Percentiles rank a stretch among this genome's conserved stretches.
Conservation (phyloP, 2,329 filamentous ascomycete genomes). For the Ampelomyces quisqualis region DNA sequence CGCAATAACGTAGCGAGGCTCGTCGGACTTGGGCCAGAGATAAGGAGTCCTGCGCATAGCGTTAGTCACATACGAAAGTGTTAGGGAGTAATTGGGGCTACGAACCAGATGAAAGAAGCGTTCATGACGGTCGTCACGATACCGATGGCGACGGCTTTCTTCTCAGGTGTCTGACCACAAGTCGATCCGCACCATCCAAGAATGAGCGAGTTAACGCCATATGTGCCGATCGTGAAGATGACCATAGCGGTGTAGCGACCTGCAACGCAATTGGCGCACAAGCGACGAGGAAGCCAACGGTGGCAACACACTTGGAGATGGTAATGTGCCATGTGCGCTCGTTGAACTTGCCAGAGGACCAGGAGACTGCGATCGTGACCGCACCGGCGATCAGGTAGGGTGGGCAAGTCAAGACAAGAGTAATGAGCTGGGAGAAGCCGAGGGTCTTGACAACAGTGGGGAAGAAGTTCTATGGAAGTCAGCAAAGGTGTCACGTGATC, state of each 20-base stretch:
- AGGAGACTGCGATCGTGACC: conserved; percentile 38
- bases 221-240: conserved; percentile 41
- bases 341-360: conserved; percentile 43
- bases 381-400: conserved; percentile 29
- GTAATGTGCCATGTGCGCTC: conserved; percentile 46
- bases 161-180: conserved; percentile 50
- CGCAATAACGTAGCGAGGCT: conserved; percentile 34
- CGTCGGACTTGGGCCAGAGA: conserved; percentile 38
- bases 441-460: conserved; percentile 53
- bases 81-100: neutral
- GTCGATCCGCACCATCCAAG: conserved; percentile 50
- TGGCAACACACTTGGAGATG: conserved; percentile 42
- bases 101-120: conserved; percentile 45
- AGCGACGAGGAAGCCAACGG: conserved; percentile 43
- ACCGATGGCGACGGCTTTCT: conserved; percentile 49
- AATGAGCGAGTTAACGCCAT: conserved; percentile 46
- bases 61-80: conserved; percentile 2
- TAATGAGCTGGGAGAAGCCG: conserved; percentile 52
- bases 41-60: conserved; percentile 32
- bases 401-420: conserved; percentile 51
- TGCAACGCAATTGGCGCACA: conserved; percentile 40
- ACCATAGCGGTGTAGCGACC: conserved; percentile 36
- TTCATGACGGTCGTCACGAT: conserved; percentile 51
- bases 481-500: too few relatives aligned
- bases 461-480: conserved; percentile 52